Base-by-base conservation (phyloP, 2,329 filamentous ascomycete genomes). In the Pseudogymnoascus sp. region DNA sequence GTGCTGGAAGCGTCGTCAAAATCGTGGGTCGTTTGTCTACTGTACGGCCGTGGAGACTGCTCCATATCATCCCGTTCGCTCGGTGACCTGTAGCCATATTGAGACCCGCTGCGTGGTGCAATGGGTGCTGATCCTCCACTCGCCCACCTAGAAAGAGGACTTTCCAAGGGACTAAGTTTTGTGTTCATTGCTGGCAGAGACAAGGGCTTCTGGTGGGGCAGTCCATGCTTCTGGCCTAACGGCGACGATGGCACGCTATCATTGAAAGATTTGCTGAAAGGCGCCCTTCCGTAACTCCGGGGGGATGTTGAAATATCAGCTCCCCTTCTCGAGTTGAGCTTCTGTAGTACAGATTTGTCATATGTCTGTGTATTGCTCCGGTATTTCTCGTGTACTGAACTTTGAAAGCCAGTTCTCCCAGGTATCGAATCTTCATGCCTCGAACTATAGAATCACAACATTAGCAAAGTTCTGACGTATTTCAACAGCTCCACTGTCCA, bases 1-100 rank as follows among this genome's bases (percentile, higher is more conserved):
- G 82, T 67, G 65, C 80, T 81, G 31, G 77, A 75, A 43, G 73
- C 72, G 63, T 84, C 83, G 64, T 86, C 83, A 78, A 74, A 22
- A 35, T 62, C 60, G 10, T 37, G n/a, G 10, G 38, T 31, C n/a
- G 38, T 35, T 43, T 60, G 78, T 66, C 78, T 75, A 41, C 65
- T 64, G 59, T 67, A 72, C 41, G 69, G 68, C 8, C 68, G 63
- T 43, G 72, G 70, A 12, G 71, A 73, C 53, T 69, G 68, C 59
- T 73, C 71, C 12, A 65, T 69, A 24, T 74, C 72, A 38, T 64
- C 63, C 16, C 63, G 67, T 46, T 74, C 72, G 60, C 63, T 71
- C 5, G 70, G 70, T n/a, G 70, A 71, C 19, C 68, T 70, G 37
- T 68, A 69, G 41, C 72, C 72, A 62, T 65, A 69, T 46, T 69